A percentile compares a stretch with the other conserved stretches of the same genome.
Evolutionary conservation across 352 stramenopile species (phyloP).

Genomic region (Phytopythium montanum): DNA sequence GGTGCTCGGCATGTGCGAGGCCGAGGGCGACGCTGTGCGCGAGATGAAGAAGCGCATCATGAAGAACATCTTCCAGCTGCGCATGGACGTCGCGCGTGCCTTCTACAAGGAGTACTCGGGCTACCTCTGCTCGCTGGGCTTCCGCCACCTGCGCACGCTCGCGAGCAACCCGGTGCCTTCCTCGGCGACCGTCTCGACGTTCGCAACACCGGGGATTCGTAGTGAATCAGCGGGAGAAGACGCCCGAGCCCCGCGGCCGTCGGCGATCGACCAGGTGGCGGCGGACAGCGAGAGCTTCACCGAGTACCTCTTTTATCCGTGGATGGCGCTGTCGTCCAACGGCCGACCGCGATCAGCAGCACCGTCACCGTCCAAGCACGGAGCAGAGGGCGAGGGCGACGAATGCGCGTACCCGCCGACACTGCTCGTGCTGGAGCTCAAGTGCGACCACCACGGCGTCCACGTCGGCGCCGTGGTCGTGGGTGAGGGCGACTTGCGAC

Average conservation of each 20-base stretch:
- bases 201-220: constrained; percentile 6
- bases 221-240: constrained; percentile 8
- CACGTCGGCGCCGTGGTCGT: constrained; percentile 57
- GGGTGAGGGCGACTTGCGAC: constrained; percentile 54
- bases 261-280: constrained; percentile 24
- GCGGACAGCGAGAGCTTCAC: constrained; percentile 48
- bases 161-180: constrained; percentile 8
- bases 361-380: background rate
- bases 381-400: background rate
- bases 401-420: constrained; percentile 12
- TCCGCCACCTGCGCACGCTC: constrained; percentile 49
- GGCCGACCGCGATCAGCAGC: background rate
- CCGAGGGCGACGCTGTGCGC: constrained; percentile 49
- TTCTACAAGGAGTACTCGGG: constrained; percentile 70
- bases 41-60: constrained; percentile 75
- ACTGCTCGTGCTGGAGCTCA: constrained; percentile 65
- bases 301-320: constrained; percentile 63
- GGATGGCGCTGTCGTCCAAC: constrained; percentile 30
- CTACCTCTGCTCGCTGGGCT: constrained; percentile 62
- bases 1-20: constrained; percentile 60
- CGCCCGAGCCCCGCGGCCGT: constrained; percentile 11
- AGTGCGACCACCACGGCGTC: constrained; percentile 69
- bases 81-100: constrained; percentile 61
- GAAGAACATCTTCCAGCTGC: constrained; percentile 60
- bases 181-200: constrained; percentile 11